Conservation (phyloP, 345 rosid genomes). For the Eucalyptus paniculata region DNA sequence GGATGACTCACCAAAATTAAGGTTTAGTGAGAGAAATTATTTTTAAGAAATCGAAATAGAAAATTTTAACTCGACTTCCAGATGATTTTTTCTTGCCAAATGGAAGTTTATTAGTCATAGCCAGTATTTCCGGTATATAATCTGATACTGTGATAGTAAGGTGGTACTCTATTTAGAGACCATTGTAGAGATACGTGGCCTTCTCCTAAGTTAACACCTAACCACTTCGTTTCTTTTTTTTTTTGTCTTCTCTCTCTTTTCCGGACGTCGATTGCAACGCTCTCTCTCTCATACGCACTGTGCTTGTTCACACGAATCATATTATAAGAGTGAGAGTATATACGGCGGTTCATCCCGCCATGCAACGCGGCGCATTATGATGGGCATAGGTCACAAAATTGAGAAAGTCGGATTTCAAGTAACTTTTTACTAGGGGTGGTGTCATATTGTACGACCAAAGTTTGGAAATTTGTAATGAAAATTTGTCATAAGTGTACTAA, state of each 20-base stretch:
- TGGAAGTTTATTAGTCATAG: neutral
- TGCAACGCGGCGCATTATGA: fast-evolving
- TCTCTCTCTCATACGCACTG: neutral
- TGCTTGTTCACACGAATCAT: neutral
- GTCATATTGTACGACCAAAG: neutral
- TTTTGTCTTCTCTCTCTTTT: neutral
- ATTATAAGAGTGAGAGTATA: neutral
- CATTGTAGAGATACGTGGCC: neutral
- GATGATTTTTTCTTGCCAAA: neutral
- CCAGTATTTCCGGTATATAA: neutral
- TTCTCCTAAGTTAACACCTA: neutral
- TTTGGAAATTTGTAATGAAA: neutral
- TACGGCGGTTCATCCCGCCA: neutral
- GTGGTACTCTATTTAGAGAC: neutral
- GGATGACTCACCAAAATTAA: no score
- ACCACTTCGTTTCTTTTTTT: neutral
- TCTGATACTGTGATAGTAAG: neutral
- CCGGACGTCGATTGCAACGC: neutral
- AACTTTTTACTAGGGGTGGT: neutral
- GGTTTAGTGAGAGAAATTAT: no score
- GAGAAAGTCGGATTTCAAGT: neutral
- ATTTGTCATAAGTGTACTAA: fast-evolving
- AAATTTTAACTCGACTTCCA: no score
- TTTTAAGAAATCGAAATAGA: no score
- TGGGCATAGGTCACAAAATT: neutral